A percentile compares a stretch with the other conserved stretches of the same genome.
phyloP scores from a whole-genome alignment of 225 moss, liverwort and hornwort genomes.

The Ulota crispa region DNA sequence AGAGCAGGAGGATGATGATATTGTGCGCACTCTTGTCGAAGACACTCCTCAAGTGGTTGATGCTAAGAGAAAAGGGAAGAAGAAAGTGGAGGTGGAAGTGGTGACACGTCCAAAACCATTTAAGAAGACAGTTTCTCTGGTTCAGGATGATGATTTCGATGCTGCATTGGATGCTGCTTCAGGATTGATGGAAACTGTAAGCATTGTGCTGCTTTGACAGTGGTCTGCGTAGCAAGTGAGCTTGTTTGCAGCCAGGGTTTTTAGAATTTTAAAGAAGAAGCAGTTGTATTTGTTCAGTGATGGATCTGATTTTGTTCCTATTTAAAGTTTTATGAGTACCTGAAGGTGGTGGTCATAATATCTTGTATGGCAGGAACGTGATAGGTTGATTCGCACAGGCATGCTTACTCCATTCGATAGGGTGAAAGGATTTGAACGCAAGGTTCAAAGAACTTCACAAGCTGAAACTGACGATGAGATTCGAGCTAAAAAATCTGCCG shows the following conservation, averaged over 20 bases:
- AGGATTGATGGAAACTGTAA: conserved; percentile 88
- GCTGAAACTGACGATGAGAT: conserved; percentile 58
- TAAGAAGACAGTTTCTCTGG: conserved; percentile 49
- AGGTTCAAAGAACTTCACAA: conserved; percentile 57
- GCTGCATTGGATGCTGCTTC: conserved; percentile 88
- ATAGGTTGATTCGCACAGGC: conserved; percentile 85
- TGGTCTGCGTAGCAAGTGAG: background rate
- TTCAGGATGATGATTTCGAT: conserved; percentile 80
- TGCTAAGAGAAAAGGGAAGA: conserved; percentile 41
- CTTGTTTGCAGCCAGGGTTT: background rate
- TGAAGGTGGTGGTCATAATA: conserved; percentile 23
- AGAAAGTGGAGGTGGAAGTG: conserved; percentile 34
- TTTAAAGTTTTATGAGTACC: conserved; percentile 5
- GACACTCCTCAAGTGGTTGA: conserved; percentile 21
- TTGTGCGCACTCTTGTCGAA: conserved; percentile 42
- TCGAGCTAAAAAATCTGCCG: conserved; percentile 64
- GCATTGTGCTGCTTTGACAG: conserved; percentile 24
- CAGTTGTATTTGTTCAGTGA: background rate
- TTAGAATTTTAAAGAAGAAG: background rate
- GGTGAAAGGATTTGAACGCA: conserved; percentile 90
- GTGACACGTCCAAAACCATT: conserved; percentile 15
- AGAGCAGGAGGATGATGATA: conserved; percentile 50
- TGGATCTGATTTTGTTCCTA: background rate
- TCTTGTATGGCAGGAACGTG: conserved; percentile 75
- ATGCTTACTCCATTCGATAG: conserved; percentile 92